Conservation (phyloP, 2,329 filamentous ascomycete genomes). For the Knoxdaviesia capensis region DNA sequence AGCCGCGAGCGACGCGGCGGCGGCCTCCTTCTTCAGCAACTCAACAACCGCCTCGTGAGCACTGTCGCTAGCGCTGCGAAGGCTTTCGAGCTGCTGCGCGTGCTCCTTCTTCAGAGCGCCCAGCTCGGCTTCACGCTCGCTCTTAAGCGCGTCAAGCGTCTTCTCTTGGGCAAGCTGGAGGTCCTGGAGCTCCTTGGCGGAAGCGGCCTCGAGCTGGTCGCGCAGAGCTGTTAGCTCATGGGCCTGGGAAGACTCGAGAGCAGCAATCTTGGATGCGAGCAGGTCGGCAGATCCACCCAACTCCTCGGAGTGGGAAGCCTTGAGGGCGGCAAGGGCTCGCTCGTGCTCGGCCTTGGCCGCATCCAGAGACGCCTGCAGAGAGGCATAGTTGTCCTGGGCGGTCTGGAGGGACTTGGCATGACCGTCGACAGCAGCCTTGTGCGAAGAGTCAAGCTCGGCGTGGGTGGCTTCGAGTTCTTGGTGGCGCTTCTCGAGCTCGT, state of each 20-base stretch:
- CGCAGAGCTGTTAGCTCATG: slow-evolving; percentile 25
- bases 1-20: too few relatives aligned
- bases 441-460: slow-evolving; percentile 19
- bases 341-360: slow-evolving; percentile 31
- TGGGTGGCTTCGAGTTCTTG: slow-evolving; percentile 22
- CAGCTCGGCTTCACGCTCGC: slow-evolving; percentile 13
- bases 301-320: slow-evolving; percentile 35
- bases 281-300: slow-evolving; percentile 31
- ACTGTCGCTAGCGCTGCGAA: slow-evolving; percentile 4
- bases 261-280: slow-evolving; percentile 18
- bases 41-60: background rate
- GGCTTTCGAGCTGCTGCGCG: slow-evolving; percentile 5
- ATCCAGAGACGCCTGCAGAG: slow-evolving; percentile 24
- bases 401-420: slow-evolving; percentile 22
- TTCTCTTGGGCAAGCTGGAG: slow-evolving; percentile 23
- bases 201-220: slow-evolving; percentile 17
- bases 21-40: background rate
- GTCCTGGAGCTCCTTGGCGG: slow-evolving; percentile 19
- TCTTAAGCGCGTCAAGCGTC: slow-evolving; percentile 20
- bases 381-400: slow-evolving; percentile 21
- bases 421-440: slow-evolving; percentile 14
- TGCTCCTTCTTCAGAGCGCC: slow-evolving; percentile 7
- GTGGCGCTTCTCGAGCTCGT: slow-evolving; percentile 37
- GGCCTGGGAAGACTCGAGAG: slow-evolving; percentile 32
- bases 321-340: slow-evolving; percentile 31